phyloP scores from a whole-genome alignment of 1,139 yeast genomes.

The Yamadazyma triangularis region DNA sequence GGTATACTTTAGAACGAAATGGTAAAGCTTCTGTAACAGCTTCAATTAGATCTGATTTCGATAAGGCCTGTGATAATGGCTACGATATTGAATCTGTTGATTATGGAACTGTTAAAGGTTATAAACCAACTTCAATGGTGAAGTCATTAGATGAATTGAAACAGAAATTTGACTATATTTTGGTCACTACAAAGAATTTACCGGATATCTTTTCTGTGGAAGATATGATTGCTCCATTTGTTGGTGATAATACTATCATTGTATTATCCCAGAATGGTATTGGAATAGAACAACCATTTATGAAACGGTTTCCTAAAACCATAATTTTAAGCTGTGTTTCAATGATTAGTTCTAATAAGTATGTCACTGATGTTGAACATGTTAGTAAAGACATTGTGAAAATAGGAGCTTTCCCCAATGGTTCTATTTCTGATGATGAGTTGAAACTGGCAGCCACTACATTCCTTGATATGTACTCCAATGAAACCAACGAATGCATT shows the following conservation, averaged over 20 bases:
- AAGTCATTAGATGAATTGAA: constrained; percentile 17
- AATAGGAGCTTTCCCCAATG: constrained; percentile 12
- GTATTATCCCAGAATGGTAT: constrained; percentile 32
- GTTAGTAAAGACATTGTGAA: constrained; percentile 27
- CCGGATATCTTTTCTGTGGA: constrained; percentile 19
- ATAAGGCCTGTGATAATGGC: no score
- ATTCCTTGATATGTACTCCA: constrained; percentile 23
- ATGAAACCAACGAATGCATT: constrained; percentile 10
- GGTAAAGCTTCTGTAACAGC: no score
- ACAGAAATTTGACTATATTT: constrained; percentile 26
- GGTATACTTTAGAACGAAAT: no score
- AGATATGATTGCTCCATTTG: constrained; percentile 8
- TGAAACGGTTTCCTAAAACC: constrained; percentile 9
- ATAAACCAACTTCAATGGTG: constrained; percentile 22
- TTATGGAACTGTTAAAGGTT: constrained; percentile 21
- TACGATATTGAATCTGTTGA: constrained; percentile 23
- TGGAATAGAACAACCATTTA: constrained; percentile 20
- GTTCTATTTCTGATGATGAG: constrained; percentile 3
- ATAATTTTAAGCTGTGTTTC: constrained; percentile 22
- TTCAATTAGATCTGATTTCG: no score
- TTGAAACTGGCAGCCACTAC: constrained; percentile 7
- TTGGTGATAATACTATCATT: constrained; percentile 15
- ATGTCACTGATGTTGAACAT: no score
- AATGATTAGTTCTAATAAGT: constrained; percentile 23
- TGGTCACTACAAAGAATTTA: constrained; percentile 27